Evolutionary conservation across 2,329 filamentous ascomycete species (phyloP), one percentile per base, ranked within the genome.

Genomic region (Capronia epimyces): DNA sequence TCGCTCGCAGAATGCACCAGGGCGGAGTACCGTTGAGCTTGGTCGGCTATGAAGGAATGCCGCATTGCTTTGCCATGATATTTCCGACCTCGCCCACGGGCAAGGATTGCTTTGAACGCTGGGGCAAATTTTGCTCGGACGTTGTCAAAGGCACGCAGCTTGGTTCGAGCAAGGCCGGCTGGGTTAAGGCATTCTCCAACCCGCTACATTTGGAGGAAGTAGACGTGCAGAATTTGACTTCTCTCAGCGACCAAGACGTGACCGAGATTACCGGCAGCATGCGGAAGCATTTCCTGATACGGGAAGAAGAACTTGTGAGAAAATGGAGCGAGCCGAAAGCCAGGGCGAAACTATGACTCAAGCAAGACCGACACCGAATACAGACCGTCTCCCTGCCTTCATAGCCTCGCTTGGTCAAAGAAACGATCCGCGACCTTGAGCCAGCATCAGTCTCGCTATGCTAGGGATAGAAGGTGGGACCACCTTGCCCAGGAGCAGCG

Each of bases 381-480:
- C 4, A 4, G 36, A 5, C 36, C 5, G n/a, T n/a, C n/a, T n/a
- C n/a, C n/a, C n/a, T n/a, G n/a, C n/a, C 13, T 13, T 44, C 39
- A 53, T 3, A 54, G 36, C 42, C 52, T 52, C 18, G 49, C 24
- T 52, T 54, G 41, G n/a, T 37, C 18, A 27, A 36, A 31, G 13
- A 4, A 3, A 54, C 15, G 2, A 42, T 22, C 12, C 45, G 32
- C 9, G 45, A 45, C 21, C 51, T 49, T 18, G 51, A 54, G 3
- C 45, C 49, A 21, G 71, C 72, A 61, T 79, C 70, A 42, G 79
- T 66, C 13, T 78, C 74, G 42, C 74, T 69, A 81, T 83, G 87
- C 84, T 83, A 88, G 0, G 83, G 84, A 66, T 81, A 84, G n/a
- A 73, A 73, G 0, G 66, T 65, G 1, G 83, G 81, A 6, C 74